phyloP scores from a whole-genome alignment of 2,329 filamentous ascomycete species.

The Daldinia eschscholtzii region DNA sequence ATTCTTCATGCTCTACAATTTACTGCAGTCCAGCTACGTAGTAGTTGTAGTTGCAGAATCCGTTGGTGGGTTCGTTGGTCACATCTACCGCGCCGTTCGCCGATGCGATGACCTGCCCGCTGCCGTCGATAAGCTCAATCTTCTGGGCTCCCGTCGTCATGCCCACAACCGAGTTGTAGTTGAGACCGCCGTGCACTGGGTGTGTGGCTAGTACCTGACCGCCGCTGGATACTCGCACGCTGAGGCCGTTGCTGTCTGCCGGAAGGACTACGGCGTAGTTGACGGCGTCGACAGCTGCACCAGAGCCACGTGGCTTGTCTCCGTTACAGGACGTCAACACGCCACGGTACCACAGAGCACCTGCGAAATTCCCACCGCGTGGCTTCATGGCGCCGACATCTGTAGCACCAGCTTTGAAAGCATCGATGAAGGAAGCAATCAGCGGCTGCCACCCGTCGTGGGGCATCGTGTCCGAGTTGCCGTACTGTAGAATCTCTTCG shows the following conservation, averaged over 20 bases:
- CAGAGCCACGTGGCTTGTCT: constrained; percentile 44
- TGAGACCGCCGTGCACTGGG: constrained; percentile 42
- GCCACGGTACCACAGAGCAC: constrained; percentile 53
- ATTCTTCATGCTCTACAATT: background rate
- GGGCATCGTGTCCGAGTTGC: constrained; percentile 46
- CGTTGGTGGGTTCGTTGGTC: constrained; percentile 41
- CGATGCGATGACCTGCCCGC: constrained; percentile 43
- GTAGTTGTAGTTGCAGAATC: constrained; percentile 52
- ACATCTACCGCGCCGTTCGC: constrained; percentile 46
- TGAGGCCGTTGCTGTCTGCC: constrained; percentile 24
- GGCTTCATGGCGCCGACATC: constrained; percentile 45
- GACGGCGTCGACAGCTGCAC: constrained; percentile 47
- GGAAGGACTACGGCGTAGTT: constrained; percentile 51
- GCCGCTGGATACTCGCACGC: constrained; percentile 47
- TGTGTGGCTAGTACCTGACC: constrained; percentile 45
- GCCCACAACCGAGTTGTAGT: constrained; percentile 46
- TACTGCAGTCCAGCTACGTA: constrained; percentile 48
- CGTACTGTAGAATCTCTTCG: constrained; percentile 50
- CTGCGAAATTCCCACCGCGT: constrained; percentile 43
- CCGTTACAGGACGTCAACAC: constrained; percentile 38
- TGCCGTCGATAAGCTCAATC: constrained; percentile 47
- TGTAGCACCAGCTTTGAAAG: constrained; percentile 50
- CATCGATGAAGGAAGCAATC: constrained; percentile 53
- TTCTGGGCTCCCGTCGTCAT: constrained; percentile 48
- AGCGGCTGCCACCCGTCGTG: constrained; percentile 55